A percentile compares a stretch with the other conserved stretches of the same genome.
These are phyloP conservation scores for Tricholomella constricta DNA, from an alignment of 768 basidiomycete genomes.

Conservation along the genomic window DNA sequence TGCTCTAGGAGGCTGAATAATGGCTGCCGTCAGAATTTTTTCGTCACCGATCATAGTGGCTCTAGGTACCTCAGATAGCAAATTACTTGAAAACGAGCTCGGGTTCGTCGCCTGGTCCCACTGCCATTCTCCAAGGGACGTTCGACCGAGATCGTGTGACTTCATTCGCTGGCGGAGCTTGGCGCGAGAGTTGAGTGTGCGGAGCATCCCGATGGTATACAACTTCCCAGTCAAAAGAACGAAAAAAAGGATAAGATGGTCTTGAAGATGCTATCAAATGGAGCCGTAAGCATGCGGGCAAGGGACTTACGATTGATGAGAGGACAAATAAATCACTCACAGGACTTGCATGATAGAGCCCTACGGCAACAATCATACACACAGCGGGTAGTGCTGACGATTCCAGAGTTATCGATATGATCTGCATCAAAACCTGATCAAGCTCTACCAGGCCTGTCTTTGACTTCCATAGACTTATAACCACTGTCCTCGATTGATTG, in stretches of 20 bases:
- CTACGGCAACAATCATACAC: constrained; percentile 38
- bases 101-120: constrained; percentile 26
- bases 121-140: constrained; percentile 39
- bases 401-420: constrained; percentile 44
- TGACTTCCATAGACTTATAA: constrained; percentile 42
- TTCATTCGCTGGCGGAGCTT: constrained; percentile 38
- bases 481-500: constrained; percentile 31
- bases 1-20: constrained; percentile 6
- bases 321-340: constrained; percentile 25
- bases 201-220: constrained; percentile 42
- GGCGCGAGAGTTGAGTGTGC: constrained; percentile 38
- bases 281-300: not conserved
- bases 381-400: constrained; percentile 33
- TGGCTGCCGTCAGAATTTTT: not conserved
- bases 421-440: constrained; percentile 39
- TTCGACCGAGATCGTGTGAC: constrained; percentile 42
- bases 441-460: constrained; percentile 34
- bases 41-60: too few species aligned
- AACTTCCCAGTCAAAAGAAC: constrained; percentile 52
- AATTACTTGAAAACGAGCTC: not conserved
- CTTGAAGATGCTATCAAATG: constrained; percentile 26
- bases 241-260: constrained; percentile 50
- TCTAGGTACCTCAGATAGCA: constrained; percentile 3
- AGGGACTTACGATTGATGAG: too few species aligned
- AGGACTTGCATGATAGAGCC: constrained; percentile 35